Conservation (phyloP, 148 eudicot genomes). For the Beta vulgaris region DNA sequence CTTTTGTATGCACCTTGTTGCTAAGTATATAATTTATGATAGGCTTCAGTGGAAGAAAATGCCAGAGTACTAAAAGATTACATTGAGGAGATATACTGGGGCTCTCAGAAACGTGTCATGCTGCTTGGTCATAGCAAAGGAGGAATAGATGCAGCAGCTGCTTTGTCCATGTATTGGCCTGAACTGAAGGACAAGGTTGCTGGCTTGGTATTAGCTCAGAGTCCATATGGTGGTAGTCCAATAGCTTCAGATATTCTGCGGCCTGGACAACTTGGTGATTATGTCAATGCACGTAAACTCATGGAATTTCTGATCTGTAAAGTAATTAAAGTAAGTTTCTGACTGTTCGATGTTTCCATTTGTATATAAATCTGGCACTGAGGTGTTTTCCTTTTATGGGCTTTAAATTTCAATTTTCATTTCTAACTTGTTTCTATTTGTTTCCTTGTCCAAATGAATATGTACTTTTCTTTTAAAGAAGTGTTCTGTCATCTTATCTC, state of each 20-base stretch:
- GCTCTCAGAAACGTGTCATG: constrained; percentile 71
- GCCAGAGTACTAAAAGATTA: constrained; percentile 82
- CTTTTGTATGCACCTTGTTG: not conserved
- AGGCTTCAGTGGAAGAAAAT: constrained; percentile 95
- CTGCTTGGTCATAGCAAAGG: constrained; percentile 99
- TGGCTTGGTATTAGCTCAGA: constrained; percentile 87
- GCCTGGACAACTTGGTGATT: constrained; percentile 94
- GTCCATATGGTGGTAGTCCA: constrained; percentile 99
- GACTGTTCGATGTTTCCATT: not conserved
- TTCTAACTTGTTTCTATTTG: no score
- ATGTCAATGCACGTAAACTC: constrained; percentile 79
- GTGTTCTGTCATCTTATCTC: not conserved
- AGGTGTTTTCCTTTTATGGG: no score
- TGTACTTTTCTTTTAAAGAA: not conserved
- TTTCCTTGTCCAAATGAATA: no score
- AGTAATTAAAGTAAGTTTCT: constrained; percentile 70
- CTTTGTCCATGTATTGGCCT: constrained; percentile 92
- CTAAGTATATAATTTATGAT: constrained; percentile 24
- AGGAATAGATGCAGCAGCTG: constrained; percentile 94
- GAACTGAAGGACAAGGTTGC: constrained; percentile 93
- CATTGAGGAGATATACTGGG: constrained; percentile 96
- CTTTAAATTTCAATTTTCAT: no score
- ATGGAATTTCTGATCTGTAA: constrained; percentile 86
- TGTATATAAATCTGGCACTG: not conserved
- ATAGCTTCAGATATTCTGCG: constrained; percentile 93